Percentiles rank a stretch among this genome's conserved stretches.
Conservation (phyloP, 768 basidiomycete species). For the Trametes cubensis region DNA sequence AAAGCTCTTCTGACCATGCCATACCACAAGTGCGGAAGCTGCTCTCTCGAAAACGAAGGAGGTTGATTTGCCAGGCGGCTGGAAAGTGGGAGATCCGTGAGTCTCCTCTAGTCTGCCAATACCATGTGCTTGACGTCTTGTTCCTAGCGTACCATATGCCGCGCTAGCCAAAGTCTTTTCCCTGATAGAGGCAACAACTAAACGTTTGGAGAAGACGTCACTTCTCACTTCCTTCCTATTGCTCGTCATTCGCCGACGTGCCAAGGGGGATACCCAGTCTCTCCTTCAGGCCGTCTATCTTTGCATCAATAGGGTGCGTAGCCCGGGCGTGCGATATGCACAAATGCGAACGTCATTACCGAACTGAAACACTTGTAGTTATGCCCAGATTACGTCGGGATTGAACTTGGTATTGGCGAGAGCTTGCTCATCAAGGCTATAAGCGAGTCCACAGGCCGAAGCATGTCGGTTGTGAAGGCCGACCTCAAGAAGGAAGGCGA, state of each 20-base stretch:
- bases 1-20: neutral
- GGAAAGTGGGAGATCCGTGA: constrained; percentile 85
- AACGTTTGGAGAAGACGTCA: constrained; percentile 89
- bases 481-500: constrained; percentile 96
- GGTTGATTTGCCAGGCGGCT: constrained; percentile 78
- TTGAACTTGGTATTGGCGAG: constrained; percentile 97
- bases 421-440: constrained; percentile 94
- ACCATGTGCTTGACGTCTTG: neutral
- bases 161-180: constrained; percentile 88
- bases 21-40: constrained; percentile 60
- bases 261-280: constrained; percentile 68
- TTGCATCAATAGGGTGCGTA: constrained; percentile 89
- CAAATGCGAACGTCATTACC: neutral
- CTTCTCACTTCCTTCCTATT: constrained; percentile 87
- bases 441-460: constrained; percentile 92
- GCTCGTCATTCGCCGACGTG: constrained; percentile 86
- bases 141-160: constrained; percentile 84
- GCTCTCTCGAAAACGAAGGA: constrained; percentile 61
- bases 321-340: neutral
- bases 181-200: constrained; percentile 91
- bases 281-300: constrained; percentile 91
- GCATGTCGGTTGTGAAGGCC: constrained; percentile 76
- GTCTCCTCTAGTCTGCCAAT: constrained; percentile 34
- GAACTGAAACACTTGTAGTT: constrained; percentile 50
- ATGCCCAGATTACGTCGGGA: constrained; percentile 91